Conservation (phyloP, 192 early-diverging fungal species). For the Coemansia sp. region DNA sequence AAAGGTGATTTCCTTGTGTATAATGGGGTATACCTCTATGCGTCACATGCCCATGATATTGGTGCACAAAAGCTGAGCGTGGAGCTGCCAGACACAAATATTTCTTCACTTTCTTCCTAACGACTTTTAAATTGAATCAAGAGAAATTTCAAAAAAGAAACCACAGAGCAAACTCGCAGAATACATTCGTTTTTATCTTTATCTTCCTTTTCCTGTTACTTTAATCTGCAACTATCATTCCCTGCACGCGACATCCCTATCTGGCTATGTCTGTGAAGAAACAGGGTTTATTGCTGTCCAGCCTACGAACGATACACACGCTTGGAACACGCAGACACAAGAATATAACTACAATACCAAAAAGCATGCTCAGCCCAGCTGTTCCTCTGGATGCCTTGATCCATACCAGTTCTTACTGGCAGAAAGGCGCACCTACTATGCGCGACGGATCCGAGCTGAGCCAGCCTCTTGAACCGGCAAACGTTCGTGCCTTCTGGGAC, state of each 20-base stretch:
- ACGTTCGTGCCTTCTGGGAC: conserved; percentile 44
- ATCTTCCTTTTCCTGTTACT: background rate
- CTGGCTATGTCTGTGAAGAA: background rate
- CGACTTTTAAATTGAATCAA: no score
- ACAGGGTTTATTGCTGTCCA: background rate
- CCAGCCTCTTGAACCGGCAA: conserved; percentile 45
- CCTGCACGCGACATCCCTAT: background rate
- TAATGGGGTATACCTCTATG: background rate
- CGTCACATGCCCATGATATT: background rate
- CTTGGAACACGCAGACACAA: background rate
- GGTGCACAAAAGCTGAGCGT: no score
- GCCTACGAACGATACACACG: background rate
- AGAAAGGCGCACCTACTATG: conserved; percentile 11
- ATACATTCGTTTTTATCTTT: background rate
- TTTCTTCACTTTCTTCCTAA: no score
- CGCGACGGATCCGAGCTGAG: conserved; percentile 51
- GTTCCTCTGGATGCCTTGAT: conserved; percentile 6
- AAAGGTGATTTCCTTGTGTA: background rate
- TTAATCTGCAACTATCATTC: no score
- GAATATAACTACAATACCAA: background rate
- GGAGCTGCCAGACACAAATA: no score
- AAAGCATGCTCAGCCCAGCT: background rate
- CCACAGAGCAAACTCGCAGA: no score
- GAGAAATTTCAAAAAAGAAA: no score
- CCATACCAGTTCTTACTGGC: conserved; percentile 5